Evolutionary conservation across 169 alveolate genomes (phyloP), one percentile per base, ranked within the genome.

Genomic region (Eimeria nieschulzi): DNA sequence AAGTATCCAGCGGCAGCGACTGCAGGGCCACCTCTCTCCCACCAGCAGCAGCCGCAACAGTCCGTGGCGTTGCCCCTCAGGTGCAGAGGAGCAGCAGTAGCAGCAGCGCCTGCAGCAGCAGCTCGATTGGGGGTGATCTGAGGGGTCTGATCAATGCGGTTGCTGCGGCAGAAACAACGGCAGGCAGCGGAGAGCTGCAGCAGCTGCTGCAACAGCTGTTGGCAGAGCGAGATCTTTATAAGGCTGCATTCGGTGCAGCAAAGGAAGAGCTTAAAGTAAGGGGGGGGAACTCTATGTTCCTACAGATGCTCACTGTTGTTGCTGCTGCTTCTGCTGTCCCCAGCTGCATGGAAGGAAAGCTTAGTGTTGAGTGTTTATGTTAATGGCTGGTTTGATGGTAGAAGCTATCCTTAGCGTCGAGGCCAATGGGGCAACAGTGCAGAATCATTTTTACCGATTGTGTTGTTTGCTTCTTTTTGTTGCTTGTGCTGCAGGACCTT

Each of bases 201-300:
- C 92, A 85, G 76, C 82, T 25, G 73, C 84, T 85, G 83, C 82
- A 85, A 46, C 83, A 72, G 61, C 79, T 87, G 78, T 46, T 56
- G 53, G 92, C 92, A 5, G 92, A 87, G 56, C 83, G 92, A 25
- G 92, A 87, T 15, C 51, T 87, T 66, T 87, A 87, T 79, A 87
- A 73, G 51, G 92, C 92, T 9, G 92, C 92, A 6, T 87, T 87
- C 59, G 92, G 92, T 9, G 92, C 92, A 61, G 92, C 92, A 2
- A 72, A 87, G 9, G 92, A 87, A 21, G 92, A 87, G 26, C 87
- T 87, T 15, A 78, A 87, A 56, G 92, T 71, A 63, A 26, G 75
- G 21, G 17, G 21, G 17, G 71, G 39, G 55, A 33, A 12, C 19
- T 15, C n/a, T 19, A 8, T 21, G 86, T 54, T 78, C 19, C 10